Evolutionary conservation across 768 basidiomycete species (phyloP).

Genomic region (Cystofilobasidium ferigula): DNA sequence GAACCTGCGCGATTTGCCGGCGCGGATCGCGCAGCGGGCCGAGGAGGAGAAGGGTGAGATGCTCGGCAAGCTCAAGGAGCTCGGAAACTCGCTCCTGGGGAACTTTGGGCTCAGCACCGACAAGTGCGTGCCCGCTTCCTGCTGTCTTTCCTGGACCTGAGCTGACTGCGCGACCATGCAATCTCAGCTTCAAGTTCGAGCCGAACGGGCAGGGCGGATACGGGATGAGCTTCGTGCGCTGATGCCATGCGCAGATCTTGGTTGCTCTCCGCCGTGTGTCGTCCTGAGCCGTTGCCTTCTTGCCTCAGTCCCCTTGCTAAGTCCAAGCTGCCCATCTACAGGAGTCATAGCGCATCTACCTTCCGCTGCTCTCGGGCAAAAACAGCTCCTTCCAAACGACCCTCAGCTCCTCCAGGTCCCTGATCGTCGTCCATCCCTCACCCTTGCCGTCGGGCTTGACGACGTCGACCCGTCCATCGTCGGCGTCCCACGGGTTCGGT

Average conservation of each 20-base stretch:
- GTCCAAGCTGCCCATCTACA: no score
- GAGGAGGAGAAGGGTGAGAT: constrained; percentile 70
- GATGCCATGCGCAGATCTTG: no score
- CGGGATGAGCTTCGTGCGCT: constrained; percentile 70
- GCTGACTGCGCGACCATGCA: background rate
- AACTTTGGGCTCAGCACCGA: constrained; percentile 90
- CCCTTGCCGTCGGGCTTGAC: constrained; percentile 16
- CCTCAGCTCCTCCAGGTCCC: constrained; percentile 55
- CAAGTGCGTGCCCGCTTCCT: constrained; percentile 42
- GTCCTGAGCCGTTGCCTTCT: no score
- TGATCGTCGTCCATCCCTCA: constrained; percentile 41
- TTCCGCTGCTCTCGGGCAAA: background rate
- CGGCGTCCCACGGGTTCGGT: constrained; percentile 40
- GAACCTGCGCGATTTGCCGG: constrained; percentile 43
- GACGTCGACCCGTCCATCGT: constrained; percentile 44
- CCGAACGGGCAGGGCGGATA: constrained; percentile 94
- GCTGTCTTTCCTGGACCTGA: background rate
- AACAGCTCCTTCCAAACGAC: constrained; percentile 67
- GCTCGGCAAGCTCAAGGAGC: constrained; percentile 78
- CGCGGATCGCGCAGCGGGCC: constrained; percentile 55
- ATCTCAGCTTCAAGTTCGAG: constrained; percentile 65
- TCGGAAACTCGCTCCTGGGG: constrained; percentile 86
- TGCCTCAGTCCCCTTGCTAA: no score
- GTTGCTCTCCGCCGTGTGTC: no score
- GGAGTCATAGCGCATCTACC: background rate